A percentile compares a stretch with the other conserved stretches of the same genome.
Evolutionary conservation across 495 filamentous ascomycete genomes (phyloP).

Genomic region (Hyphodiscus hymeniophilus): DNA sequence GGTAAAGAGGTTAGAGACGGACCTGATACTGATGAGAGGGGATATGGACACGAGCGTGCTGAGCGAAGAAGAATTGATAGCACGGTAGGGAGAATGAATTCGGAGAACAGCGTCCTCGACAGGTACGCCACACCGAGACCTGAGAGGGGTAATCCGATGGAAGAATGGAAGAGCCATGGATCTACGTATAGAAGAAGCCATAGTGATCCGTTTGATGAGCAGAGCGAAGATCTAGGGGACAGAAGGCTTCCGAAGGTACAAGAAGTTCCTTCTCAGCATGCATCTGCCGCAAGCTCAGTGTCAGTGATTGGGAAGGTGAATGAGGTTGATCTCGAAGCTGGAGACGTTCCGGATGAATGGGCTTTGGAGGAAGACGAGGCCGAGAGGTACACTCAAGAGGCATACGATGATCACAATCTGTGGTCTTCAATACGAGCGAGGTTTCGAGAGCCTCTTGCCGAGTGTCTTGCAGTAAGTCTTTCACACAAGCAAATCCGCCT

Average conservation of each 20-base stretch:
- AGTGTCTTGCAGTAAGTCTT: conserved; percentile 37
- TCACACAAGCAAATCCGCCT: conserved; percentile 25
- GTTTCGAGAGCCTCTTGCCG: conserved; percentile 40
- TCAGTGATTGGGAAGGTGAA: conserved; percentile 3
- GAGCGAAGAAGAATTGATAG: background rate
- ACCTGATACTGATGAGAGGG: background rate
- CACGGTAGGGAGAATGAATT: background rate
- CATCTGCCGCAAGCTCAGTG: background rate
- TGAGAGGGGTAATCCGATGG: conserved; percentile 11
- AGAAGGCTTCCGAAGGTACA: background rate
- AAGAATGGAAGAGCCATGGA: conserved; percentile 2
- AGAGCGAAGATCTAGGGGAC: background rate
- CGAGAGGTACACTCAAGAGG: conserved; percentile 25
- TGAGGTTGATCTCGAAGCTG: conserved; percentile 21
- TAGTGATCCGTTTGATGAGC: background rate
- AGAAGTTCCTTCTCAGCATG: background rate
- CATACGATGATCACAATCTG: conserved; percentile 35
- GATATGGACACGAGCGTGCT: conserved; percentile 3
- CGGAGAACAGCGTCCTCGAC: background rate
- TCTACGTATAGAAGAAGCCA: too few relatives aligned
- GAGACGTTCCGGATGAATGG: conserved; percentile 14
- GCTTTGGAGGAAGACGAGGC: conserved; percentile 27
- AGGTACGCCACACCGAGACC: conserved; percentile 1
- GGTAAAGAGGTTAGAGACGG: background rate
- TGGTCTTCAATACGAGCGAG: conserved; percentile 45